Conservation (phyloP, 352 stramenopile species). For the Phytophthora palmivora region DNA sequence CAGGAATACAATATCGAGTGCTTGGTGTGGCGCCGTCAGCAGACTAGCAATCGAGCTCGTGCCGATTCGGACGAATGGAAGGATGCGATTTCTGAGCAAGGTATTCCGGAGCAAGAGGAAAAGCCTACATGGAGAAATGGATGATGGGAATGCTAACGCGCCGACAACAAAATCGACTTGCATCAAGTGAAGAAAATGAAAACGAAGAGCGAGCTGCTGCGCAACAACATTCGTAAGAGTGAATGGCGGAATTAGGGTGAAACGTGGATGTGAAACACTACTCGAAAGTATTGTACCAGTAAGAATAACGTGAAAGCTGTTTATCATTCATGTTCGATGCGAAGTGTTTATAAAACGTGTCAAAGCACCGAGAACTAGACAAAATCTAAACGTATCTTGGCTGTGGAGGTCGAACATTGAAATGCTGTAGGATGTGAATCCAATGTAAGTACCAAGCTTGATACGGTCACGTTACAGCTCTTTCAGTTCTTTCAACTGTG, state of each 20-base stretch:
- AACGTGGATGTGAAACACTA: slow-evolving; percentile 27
- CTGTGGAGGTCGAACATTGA: slow-evolving; percentile 3
- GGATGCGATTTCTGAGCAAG: slow-evolving; percentile 19
- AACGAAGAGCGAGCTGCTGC: slow-evolving; percentile 28
- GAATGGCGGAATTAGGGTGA: slow-evolving; percentile 5
- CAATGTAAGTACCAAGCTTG: slow-evolving; percentile 4
- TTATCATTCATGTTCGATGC: slow-evolving; percentile 1
- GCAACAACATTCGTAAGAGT: slow-evolving; percentile 6
- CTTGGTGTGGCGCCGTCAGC: slow-evolving; percentile 36
- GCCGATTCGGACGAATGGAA: slow-evolving; percentile 32
- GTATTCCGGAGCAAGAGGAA: slow-evolving; percentile 5
- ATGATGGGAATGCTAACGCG: slow-evolving; percentile 41
- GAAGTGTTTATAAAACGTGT: neutral
- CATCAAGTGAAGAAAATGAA: slow-evolving; percentile 36
- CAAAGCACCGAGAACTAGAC: neutral
- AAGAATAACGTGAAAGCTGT: slow-evolving; percentile 19
- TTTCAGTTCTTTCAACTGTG: slow-evolving; percentile 45
- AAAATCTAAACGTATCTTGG: slow-evolving; percentile 18
- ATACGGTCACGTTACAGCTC: slow-evolving; percentile 33
- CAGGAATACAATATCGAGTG: slow-evolving; percentile 37
- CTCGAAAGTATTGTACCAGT: slow-evolving; percentile 25
- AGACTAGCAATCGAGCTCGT: slow-evolving; percentile 15
- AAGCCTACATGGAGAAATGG: slow-evolving; percentile 35
- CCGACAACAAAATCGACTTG: slow-evolving; percentile 42
- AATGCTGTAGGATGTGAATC: slow-evolving; percentile 5